Evolutionary conservation across 192 early-diverging fungal genomes (phyloP).

Genomic region (Coemansia sp.): DNA sequence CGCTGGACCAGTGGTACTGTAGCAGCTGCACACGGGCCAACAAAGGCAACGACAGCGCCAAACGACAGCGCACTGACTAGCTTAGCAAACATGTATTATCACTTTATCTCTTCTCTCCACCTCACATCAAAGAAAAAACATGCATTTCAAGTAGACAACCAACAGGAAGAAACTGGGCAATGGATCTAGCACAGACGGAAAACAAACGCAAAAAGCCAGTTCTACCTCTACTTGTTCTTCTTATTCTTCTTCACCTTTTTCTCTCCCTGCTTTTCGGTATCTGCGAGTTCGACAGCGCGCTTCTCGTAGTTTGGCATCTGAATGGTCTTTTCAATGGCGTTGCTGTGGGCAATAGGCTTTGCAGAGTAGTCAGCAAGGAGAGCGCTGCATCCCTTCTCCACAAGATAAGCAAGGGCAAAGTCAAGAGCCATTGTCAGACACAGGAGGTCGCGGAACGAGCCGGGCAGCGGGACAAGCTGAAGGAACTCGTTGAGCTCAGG

Average conservation of each 20-base stretch:
- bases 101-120: no score
- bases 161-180: not conserved
- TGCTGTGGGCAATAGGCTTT: slow-evolving; percentile 64
- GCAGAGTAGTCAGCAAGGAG: slow-evolving; percentile 91
- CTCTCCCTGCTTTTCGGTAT: not conserved
- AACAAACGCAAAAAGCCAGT: not conserved
- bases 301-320: slow-evolving; percentile 38
- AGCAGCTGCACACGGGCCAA: slow-evolving; percentile 20
- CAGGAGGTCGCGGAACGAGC: slow-evolving; percentile 77
- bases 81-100: no score
- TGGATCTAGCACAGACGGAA: no score
- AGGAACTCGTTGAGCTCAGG: slow-evolving; percentile 87
- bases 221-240: no score
- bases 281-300: slow-evolving; percentile 9
- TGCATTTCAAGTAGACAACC: not conserved
- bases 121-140: not conserved
- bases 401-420: slow-evolving; percentile 75
- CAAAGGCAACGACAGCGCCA: not conserved
- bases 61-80: slow-evolving; percentile 22
- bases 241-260: not conserved
- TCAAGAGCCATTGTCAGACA: slow-evolving; percentile 85
- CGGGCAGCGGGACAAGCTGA: slow-evolving; percentile 89
- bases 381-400: slow-evolving; percentile 74
- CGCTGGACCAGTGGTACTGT: slow-evolving; percentile 51
- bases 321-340: slow-evolving; percentile 30